Base-by-base conservation (phyloP, 2,329 filamentous ascomycete genomes). In the Colletotrichum magnum region DNA sequence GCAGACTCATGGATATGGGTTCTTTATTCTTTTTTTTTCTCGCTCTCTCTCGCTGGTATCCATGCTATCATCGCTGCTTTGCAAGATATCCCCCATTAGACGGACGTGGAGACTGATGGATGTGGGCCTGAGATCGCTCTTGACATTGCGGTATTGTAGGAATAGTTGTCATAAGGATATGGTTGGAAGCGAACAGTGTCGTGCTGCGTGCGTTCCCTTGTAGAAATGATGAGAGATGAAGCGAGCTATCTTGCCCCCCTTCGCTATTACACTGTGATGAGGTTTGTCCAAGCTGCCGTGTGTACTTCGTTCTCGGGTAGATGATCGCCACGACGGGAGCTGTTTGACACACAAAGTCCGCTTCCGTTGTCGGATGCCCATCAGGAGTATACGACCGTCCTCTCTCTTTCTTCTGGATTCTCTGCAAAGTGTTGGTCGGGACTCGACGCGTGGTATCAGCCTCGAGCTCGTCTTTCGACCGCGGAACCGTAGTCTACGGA, bases 111-210 rank as follows among this genome's bases (percentile, higher is more conserved):
- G 48, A 39, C 5, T 26, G 43, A 54, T 53, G 59, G 39, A 24
- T 15, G 24, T 21, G 32, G 21, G 45, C n/a, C n/a, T 36, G 36
- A 5, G n/a, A 39, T 36, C 24, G 56, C 28, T 50, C 21, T 43
- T 9, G 32, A 36, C 32, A 18, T 58, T 15, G 39, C 13, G 47
- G 24, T 43, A 18, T 36, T 52, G 64, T 54, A 58, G 52, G 51
- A 64, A 21, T 64, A 48, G 51, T 6, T 43, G 51, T 21, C 26
- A 39, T 21, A 66, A 24, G 28, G 32, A 60, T 60, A 15, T 18
- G 28, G 57, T 26, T 36, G 10, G 32, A 36, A 15, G 47, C 10
- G 32, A 32, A n/a, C 10, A 51, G 32, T 21, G 43, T 60, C 18
- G 52, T 57, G 43, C 32, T 36, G 32, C 32, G 10, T 36, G 7